phyloP scores from a whole-genome alignment of 2,329 filamentous ascomycete genomes.

The Stachybotrys elegans region DNA sequence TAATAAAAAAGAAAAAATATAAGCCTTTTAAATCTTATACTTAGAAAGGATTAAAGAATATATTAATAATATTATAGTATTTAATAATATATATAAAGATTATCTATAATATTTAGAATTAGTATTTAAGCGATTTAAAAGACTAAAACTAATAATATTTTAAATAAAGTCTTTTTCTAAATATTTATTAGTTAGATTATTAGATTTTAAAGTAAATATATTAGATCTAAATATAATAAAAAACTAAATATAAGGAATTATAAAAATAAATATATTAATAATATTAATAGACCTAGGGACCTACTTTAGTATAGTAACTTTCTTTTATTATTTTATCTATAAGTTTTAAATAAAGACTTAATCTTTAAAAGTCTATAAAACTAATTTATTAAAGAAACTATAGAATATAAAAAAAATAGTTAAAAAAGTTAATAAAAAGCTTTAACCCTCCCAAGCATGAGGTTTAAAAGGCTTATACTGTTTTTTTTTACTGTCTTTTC shows the following conservation, averaged over 20 bases:
- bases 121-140: not conserved
- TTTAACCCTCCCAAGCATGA: no score
- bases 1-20: not conserved
- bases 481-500: no score
- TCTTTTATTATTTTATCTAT: not conserved
- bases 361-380: not conserved
- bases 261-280: constrained; percentile 2
- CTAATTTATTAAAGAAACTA: not conserved
- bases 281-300: not conserved
- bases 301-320: not conserved
- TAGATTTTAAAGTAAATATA: constrained; percentile 1
- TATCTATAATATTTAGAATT: not conserved
- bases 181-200: not conserved
- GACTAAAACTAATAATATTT: not conserved
- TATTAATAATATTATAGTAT: not conserved
- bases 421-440: no score
- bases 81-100: not conserved
- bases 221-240: not conserved
- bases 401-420: constrained; percentile 2
- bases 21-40: not conserved
- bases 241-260: constrained; percentile 2
- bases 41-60: not conserved
- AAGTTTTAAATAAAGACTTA: not conserved
- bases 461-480: no score
- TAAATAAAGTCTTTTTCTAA: not conserved